These are phyloP conservation scores for Parasitella parasitica DNA, from an alignment of 371 early-diverging fungal species.

Conservation along the genomic window DNA sequence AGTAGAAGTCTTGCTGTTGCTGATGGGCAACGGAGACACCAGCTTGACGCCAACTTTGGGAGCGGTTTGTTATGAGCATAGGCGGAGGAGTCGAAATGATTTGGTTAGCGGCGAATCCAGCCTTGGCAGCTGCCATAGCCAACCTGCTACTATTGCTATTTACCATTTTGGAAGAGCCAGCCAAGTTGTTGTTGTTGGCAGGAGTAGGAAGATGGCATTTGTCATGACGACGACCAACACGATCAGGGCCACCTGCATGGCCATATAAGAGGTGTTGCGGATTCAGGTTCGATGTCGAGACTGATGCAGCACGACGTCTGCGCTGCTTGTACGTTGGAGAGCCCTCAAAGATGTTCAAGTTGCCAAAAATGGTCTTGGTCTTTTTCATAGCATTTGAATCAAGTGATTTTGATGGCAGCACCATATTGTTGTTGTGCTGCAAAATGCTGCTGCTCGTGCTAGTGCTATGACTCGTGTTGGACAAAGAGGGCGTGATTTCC, in stretches of 20 bases:
- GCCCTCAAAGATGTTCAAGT: constrained; percentile 67
- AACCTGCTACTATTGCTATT: constrained; percentile 24
- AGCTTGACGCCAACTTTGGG: not conserved
- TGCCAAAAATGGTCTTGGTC: constrained; percentile 53
- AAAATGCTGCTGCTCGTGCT: not conserved
- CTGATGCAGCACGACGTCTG: constrained; percentile 62
- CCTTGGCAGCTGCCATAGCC: constrained; percentile 40
- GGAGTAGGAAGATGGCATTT: constrained; percentile 29
- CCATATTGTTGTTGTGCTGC: constrained; percentile 1
- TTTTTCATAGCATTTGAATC: constrained; percentile 43
- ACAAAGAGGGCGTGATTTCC: constrained; percentile 22
- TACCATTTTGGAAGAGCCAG: not conserved
- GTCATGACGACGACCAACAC: constrained; percentile 26
- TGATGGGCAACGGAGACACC: too few relatives aligned
- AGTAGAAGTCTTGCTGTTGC: constrained; percentile 32
- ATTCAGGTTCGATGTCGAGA: constrained; percentile 24
- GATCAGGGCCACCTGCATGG: constrained; percentile 29
- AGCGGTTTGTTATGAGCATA: not conserved
- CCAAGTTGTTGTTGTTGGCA: not conserved
- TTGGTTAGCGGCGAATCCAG: constrained; percentile 22
- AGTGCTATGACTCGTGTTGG: constrained; percentile 5
- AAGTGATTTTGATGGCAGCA: constrained; percentile 29
- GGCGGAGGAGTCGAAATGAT: constrained; percentile 1
- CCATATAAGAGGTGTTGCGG: constrained; percentile 1
- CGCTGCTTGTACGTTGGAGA: constrained; percentile 74